These are phyloP conservation scores for Pseudopithomyces chartarum DNA, from an alignment of 2,329 filamentous ascomycete species.

Conservation along the genomic window DNA sequence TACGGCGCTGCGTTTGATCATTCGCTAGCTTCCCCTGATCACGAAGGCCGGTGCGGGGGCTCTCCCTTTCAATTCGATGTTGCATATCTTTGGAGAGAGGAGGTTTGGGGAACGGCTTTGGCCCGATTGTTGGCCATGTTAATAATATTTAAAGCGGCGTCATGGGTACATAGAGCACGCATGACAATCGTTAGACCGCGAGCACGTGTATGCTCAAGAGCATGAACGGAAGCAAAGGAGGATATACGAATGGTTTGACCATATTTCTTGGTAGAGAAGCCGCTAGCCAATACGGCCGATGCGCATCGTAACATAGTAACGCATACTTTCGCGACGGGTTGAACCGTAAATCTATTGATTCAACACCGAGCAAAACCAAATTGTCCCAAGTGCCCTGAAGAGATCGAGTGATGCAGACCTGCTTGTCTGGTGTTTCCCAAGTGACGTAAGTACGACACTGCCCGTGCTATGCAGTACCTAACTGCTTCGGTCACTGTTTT, in stretches of 20 bases:
- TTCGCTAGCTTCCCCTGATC: slow-evolving; percentile 21
- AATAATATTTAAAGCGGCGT: neutral
- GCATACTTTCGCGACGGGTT: neutral
- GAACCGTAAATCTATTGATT: neutral
- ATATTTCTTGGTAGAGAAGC: neutral
- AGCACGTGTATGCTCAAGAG: neutral
- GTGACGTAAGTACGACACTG: too few relatives aligned
- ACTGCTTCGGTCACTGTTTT: too few relatives aligned
- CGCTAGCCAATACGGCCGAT: neutral
- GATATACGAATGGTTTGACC: neutral
- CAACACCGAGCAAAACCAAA: neutral
- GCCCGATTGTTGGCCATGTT: neutral
- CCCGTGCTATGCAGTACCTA: too few relatives aligned
- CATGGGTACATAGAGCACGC: slow-evolving; percentile 2
- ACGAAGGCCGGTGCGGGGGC: neutral
- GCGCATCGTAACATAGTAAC: slow-evolving; percentile 1
- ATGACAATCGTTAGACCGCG: neutral
- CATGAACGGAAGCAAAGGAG: neutral
- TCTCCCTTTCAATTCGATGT: neutral
- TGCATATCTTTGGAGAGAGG: slow-evolving; percentile 1
- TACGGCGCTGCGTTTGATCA: slow-evolving; percentile 24
- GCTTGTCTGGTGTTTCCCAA: too few relatives aligned
- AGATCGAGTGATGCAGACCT: too few relatives aligned
- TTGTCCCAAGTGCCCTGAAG: too few relatives aligned
- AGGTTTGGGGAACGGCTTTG: neutral